phyloP scores from a whole-genome alignment of 1,284 basidiomycete species.

The Cerioporus squamosus region DNA sequence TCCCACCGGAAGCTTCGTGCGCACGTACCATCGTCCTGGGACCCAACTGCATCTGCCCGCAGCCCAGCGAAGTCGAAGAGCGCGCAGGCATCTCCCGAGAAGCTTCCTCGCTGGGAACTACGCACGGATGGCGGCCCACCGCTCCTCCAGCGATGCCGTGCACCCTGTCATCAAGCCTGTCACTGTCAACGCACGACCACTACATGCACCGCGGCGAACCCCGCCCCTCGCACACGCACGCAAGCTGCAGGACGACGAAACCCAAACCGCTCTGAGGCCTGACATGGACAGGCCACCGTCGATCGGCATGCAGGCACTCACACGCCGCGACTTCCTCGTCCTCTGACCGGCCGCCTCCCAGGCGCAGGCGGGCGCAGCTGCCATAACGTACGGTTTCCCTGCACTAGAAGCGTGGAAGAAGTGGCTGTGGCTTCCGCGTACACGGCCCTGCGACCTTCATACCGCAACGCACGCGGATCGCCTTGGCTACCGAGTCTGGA shows the following conservation, averaged over 20 bases:
- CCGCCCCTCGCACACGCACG: too few relatives aligned
- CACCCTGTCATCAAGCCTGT: neutral
- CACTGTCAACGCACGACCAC: too few relatives aligned
- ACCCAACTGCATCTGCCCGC: neutral
- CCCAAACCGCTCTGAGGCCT: too few relatives aligned
- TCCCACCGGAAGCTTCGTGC: neutral
- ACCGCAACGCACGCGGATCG: neutral
- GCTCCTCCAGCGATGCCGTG: neutral
- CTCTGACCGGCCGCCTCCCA: neutral
- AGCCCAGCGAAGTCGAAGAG: neutral
- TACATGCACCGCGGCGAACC: too few relatives aligned
- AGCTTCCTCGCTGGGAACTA: neutral
- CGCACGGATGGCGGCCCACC: neutral
- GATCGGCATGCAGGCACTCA: neutral
- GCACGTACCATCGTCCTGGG: neutral
- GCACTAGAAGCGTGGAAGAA: slow-evolving; percentile 9
- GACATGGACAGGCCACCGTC: too few relatives aligned
- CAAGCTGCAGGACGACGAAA: too few relatives aligned
- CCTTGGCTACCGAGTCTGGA: slow-evolving; percentile 4
- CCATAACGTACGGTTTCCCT: neutral
- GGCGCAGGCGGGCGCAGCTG: neutral
- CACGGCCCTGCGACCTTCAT: slow-evolving; percentile 3
- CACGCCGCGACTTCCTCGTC: neutral
- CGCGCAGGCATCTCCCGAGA: neutral
- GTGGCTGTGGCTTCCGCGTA: slow-evolving; percentile 7